Evolutionary conservation across 2,329 filamentous ascomycete genomes (phyloP).

Genomic region (Hymenoscyphus fructigenus): DNA sequence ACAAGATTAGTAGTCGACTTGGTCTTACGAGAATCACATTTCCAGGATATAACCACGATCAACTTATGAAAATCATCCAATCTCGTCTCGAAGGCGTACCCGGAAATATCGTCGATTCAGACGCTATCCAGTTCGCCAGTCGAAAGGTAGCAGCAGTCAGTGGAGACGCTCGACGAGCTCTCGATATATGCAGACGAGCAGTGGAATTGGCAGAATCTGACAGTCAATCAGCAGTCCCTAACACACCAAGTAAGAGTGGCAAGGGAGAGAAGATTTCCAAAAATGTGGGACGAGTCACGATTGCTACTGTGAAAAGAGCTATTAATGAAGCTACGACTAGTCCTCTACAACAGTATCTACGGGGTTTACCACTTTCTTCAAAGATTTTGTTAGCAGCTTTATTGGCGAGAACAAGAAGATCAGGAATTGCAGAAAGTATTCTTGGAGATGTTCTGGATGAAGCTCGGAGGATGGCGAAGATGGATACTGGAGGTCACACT

Average conservation of each 20-base stretch:
- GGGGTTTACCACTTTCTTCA: slow-evolving; percentile 74
- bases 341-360: slow-evolving; percentile 85
- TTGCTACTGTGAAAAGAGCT: slow-evolving; percentile 87
- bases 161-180: slow-evolving; percentile 84
- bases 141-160: slow-evolving; percentile 96
- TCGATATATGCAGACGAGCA: slow-evolving; percentile 92
- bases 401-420: slow-evolving; percentile 74
- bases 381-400: slow-evolving; percentile 87
- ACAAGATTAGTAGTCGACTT: slow-evolving; percentile 93
- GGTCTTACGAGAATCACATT: slow-evolving; percentile 93
- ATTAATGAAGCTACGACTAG: slow-evolving; percentile 95
- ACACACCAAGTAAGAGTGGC: slow-evolving; percentile 62
- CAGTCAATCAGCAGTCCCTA: slow-evolving; percentile 42
- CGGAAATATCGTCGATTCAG: slow-evolving; percentile 84
- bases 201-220: slow-evolving; percentile 92
- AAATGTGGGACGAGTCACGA: slow-evolving; percentile 68
- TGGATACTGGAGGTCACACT: slow-evolving; percentile 59
- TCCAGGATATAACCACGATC: slow-evolving; percentile 93
- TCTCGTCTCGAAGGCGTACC: slow-evolving; percentile 88
- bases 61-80: slow-evolving; percentile 95
- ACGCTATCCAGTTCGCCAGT: slow-evolving; percentile 94
- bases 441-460: slow-evolving; percentile 90
- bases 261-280: slow-evolving; percentile 29
- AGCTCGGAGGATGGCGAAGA: slow-evolving; percentile 65
- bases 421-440: slow-evolving; percentile 82